Evolutionary conservation across 495 filamentous ascomycete species (phyloP).

Genomic region (Poronia punctata): DNA sequence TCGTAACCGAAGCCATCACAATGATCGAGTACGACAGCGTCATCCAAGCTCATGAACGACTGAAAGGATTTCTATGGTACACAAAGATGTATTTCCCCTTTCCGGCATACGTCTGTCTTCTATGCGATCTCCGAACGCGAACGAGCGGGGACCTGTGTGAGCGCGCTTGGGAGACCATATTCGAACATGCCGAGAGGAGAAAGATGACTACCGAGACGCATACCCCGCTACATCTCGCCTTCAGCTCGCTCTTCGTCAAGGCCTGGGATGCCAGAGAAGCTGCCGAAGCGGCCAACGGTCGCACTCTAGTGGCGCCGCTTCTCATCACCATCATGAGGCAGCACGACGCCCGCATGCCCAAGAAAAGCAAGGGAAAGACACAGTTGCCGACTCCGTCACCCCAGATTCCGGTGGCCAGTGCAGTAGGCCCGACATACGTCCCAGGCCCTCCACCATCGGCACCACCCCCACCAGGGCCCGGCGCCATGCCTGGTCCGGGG

Average conservation of each 20-base stretch:
- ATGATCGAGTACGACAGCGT: conserved; percentile 48
- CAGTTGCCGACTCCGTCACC: conserved; percentile 23
- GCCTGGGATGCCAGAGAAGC: conserved; percentile 47
- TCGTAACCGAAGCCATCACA: conserved; percentile 41
- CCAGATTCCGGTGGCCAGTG: conserved; percentile 20
- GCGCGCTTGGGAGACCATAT: conserved; percentile 45
- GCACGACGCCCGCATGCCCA: conserved; percentile 19
- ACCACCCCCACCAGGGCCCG: conserved; percentile 9
- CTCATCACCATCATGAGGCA: conserved; percentile 36
- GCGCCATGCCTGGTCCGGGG: conserved; percentile 9
- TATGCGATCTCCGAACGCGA: conserved; percentile 41
- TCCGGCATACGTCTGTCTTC: conserved; percentile 46
- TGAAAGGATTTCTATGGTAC: conserved; percentile 48
- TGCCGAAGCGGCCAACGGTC: conserved; percentile 35
- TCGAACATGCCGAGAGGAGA: conserved; percentile 41
- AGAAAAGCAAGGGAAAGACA: conserved; percentile 17
- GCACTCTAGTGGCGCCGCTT: conserved; percentile 30
- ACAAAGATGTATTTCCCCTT: conserved; percentile 46
- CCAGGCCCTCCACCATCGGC: conserved; percentile 11
- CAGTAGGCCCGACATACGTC: conserved; percentile 14
- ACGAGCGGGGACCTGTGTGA: conserved; percentile 44
- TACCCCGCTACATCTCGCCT: conserved; percentile 45
- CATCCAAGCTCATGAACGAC: conserved; percentile 35
- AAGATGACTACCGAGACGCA: conserved; percentile 34
- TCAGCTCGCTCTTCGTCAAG: conserved; percentile 43